Conservation (phyloP, 805 yeast species). For the Candida palmyrensis region DNA sequence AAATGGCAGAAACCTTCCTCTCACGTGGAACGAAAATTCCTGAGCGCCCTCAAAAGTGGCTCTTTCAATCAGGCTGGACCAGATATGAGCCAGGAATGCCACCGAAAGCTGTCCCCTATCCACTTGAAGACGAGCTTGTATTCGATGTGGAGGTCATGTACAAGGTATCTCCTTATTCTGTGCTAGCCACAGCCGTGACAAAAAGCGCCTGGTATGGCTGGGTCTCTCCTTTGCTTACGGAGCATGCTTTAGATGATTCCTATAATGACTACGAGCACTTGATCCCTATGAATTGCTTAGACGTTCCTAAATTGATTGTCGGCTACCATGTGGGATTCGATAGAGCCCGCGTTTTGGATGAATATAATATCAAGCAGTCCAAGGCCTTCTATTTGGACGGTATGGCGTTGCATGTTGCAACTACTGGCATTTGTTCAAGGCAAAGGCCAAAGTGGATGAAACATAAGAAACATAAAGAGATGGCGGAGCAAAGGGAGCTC, state of each 20-base stretch:
- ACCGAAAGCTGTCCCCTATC: slow-evolving; percentile 60
- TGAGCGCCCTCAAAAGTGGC: slow-evolving; percentile 49
- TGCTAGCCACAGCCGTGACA: slow-evolving; percentile 77
- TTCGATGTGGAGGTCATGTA: slow-evolving; percentile 90
- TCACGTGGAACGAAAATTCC: slow-evolving; percentile 22
- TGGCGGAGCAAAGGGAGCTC: slow-evolving; percentile 9
- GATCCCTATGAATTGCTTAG: slow-evolving; percentile 62
- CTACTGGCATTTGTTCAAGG: slow-evolving; percentile 86
- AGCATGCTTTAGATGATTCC: slow-evolving; percentile 36
- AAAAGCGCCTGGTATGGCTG: slow-evolving; percentile 85
- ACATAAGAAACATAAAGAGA: slow-evolving; percentile 39
- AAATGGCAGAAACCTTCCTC: slow-evolving; percentile 43
- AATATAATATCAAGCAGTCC: slow-evolving; percentile 62
- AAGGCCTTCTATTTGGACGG: slow-evolving; percentile 84
- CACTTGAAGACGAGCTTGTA: slow-evolving; percentile 65
- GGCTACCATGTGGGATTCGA: slow-evolving; percentile 94
- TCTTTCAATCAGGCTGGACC: slow-evolving; percentile 71
- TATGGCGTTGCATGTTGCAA: slow-evolving; percentile 88
- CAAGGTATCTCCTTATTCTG: slow-evolving; percentile 67
- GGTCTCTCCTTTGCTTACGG: slow-evolving; percentile 81
- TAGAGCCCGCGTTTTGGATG: slow-evolving; percentile 80
- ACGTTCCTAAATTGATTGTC: slow-evolving; percentile 53
- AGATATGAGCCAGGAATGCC: slow-evolving; percentile 52
- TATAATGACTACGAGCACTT: slow-evolving; percentile 49
- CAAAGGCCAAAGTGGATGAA: slow-evolving; percentile 78